Evolutionary conservation across 192 early-diverging fungal species (phyloP).

Genomic region (Podila minutissima): DNA sequence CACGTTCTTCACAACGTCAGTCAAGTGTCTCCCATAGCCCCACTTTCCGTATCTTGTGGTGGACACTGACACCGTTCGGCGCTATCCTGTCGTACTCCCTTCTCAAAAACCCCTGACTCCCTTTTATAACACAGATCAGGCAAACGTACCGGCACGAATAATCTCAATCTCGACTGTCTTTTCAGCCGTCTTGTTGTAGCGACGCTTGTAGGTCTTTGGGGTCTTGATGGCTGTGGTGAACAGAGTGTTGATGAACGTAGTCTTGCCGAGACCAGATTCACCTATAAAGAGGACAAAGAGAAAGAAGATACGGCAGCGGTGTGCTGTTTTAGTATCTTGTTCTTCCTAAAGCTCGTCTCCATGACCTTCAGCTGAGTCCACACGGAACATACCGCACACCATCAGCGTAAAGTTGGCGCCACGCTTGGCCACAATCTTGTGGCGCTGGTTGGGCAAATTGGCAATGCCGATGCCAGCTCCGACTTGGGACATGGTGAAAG

Average conservation of each 20-base stretch:
- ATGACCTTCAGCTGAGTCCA: too few species aligned
- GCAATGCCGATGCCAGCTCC: constrained; percentile 89
- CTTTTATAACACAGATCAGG: background rate
- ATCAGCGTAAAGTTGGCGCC: constrained; percentile 96
- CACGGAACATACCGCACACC: constrained; percentile 80
- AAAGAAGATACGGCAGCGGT: background rate
- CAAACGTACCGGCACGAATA: constrained; percentile 85
- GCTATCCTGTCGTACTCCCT: too few species aligned
- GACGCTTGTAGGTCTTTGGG: constrained; percentile 81
- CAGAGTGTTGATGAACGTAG: constrained; percentile 99
- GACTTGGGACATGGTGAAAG: constrained; percentile 28
- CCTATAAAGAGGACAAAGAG: constrained; percentile 56
- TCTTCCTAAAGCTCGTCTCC: too few species aligned
- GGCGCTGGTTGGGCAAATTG: constrained; percentile 98
- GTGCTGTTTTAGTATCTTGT: too few species aligned
- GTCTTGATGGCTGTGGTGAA: constrained; percentile 95
- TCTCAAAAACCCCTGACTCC: too few species aligned
- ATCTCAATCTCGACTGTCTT: constrained; percentile 98
- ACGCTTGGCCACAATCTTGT: constrained; percentile 97
- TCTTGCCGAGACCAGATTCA: constrained; percentile 97
- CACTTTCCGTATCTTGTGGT: too few species aligned
- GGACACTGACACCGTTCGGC: too few species aligned
- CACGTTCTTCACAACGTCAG: too few species aligned
- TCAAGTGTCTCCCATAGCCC: too few species aligned
- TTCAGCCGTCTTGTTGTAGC: constrained; percentile 92